Conservation (phyloP, 1,139 yeast genomes). For the Pichia sp. region DNA sequence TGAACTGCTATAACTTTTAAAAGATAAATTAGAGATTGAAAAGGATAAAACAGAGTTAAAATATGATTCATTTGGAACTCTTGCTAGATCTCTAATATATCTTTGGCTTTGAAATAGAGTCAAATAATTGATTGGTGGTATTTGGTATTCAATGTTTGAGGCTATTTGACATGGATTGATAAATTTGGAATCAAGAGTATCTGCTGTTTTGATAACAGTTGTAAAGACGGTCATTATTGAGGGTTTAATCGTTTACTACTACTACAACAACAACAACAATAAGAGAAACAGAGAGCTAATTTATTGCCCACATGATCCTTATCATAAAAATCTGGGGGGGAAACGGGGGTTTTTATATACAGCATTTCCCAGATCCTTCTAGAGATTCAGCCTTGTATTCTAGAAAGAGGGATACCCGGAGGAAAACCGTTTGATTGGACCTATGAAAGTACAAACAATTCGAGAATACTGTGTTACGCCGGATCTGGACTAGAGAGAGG, state of each 20-base stretch:
- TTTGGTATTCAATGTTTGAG: slow-evolving; percentile 9
- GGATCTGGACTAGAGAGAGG: too few relatives aligned
- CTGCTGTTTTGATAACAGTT: slow-evolving; percentile 5
- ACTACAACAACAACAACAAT: background rate
- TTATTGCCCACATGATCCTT: too few relatives aligned
- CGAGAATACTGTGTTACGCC: too few relatives aligned
- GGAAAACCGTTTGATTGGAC: too few relatives aligned
- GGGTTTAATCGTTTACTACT: too few relatives aligned
- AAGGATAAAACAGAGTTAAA: slow-evolving; percentile 6
- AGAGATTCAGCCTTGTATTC: too few relatives aligned
- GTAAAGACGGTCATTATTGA: slow-evolving; percentile 12
- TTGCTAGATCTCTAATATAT: slow-evolving; percentile 5
- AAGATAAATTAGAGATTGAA: slow-evolving; percentile 7
- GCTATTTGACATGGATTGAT: background rate
- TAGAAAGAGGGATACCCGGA: too few relatives aligned
- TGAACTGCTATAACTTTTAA: slow-evolving; percentile 4
- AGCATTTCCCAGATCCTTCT: too few relatives aligned
- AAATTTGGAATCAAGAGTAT: slow-evolving; percentile 6
- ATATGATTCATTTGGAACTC: slow-evolving; percentile 4
- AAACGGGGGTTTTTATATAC: too few relatives aligned
- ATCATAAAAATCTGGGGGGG: too few relatives aligned
- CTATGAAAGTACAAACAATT: too few relatives aligned
- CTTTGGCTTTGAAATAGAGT: slow-evolving; percentile 8
- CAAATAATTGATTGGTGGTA: slow-evolving; percentile 9
- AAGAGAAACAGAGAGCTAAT: background rate